phyloP scores from a whole-genome alignment of 257 asterid species.

The Solanum verrucosum region DNA sequence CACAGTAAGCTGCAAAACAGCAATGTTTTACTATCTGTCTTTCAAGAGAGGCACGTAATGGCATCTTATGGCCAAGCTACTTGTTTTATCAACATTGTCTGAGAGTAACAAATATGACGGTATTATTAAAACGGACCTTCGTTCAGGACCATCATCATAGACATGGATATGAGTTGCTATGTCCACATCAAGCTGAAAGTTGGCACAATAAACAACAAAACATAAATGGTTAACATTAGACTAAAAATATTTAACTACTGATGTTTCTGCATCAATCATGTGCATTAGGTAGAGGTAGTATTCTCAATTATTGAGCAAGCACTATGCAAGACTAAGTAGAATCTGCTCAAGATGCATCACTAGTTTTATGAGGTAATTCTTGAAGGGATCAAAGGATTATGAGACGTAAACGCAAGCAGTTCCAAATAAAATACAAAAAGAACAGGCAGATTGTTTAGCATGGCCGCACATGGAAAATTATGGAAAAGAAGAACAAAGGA shows the following conservation, averaged over 20 bases:
- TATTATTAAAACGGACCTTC: not conserved
- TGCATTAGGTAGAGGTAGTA: not conserved
- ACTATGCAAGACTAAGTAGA: not conserved
- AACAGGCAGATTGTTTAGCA: not conserved
- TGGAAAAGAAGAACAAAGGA: not conserved
- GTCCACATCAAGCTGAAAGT: constrained; percentile 56
- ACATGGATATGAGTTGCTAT: constrained; percentile 5
- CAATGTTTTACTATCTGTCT: not conserved
- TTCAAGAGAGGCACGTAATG: not conserved
- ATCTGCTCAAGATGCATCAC: not conserved
- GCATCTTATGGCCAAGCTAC: not conserved
- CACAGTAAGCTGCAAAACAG: constrained; percentile 61
- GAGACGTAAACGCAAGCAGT: not conserved
- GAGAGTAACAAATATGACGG: not conserved
- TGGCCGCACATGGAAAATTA: not conserved
- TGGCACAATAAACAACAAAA: not conserved
- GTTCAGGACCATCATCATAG: not conserved
- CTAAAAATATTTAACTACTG: not conserved
- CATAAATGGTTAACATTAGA: not conserved
- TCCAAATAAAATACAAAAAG: not conserved
- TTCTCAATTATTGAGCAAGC: not conserved
- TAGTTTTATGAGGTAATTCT: not conserved
- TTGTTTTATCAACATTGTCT: not conserved
- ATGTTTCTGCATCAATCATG: not conserved
- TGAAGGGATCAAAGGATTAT: not conserved